Conservation (phyloP, 1,139 yeast genomes). For the Hansenula sp. region DNA sequence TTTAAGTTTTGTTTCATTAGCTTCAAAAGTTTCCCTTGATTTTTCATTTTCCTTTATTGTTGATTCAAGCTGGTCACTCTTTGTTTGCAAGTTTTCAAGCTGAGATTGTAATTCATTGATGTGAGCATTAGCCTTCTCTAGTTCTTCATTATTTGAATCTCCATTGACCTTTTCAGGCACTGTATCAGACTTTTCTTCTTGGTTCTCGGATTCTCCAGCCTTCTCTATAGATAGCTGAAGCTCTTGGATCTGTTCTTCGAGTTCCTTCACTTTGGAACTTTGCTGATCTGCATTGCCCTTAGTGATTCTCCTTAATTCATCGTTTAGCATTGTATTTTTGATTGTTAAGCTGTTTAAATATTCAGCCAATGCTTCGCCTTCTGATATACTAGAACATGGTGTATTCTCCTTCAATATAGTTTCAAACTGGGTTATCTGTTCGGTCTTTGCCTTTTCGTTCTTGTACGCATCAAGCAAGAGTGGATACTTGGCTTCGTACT, state of each 20-base stretch:
- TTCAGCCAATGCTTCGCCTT: constrained; percentile 58
- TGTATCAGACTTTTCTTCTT: too few species aligned
- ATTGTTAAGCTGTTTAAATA: constrained; percentile 61
- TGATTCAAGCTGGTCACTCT: too few species aligned
- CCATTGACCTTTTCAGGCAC: too few species aligned
- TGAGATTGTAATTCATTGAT: not conserved
- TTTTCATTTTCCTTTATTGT: too few species aligned
- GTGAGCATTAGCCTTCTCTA: too few species aligned
- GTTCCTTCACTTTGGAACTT: constrained; percentile 11
- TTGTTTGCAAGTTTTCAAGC: too few species aligned
- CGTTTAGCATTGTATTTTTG: constrained; percentile 49
- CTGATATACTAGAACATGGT: constrained; percentile 72
- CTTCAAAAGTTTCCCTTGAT: too few species aligned
- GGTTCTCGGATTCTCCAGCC: not conserved
- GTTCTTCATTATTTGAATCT: not conserved
- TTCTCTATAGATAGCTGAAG: constrained; percentile 1
- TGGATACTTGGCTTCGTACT: constrained; percentile 90
- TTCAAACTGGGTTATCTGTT: constrained; percentile 63
- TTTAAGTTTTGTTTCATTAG: too few species aligned
- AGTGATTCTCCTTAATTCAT: constrained; percentile 33
- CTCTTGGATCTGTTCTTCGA: constrained; percentile 9
- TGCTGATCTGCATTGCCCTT: constrained; percentile 16
- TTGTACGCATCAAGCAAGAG: constrained; percentile 78
- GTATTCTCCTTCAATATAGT: constrained; percentile 72
- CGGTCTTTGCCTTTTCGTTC: constrained; percentile 65